Evolutionary conservation across 495 filamentous ascomycete genomes (phyloP).

Genomic region (Xylaria sp.): DNA sequence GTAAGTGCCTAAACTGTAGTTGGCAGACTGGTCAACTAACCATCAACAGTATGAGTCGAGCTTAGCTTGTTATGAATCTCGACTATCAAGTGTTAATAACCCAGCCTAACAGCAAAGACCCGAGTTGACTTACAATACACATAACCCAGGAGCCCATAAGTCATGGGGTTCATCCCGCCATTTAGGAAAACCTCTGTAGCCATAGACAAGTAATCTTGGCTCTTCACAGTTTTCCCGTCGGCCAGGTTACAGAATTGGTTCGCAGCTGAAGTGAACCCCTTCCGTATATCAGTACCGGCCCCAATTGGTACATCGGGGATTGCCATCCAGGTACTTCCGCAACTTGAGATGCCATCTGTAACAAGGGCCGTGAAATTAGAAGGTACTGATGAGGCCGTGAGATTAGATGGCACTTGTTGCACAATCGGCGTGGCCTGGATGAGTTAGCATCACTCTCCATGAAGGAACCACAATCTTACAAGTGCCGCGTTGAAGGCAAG

Average conservation of each 20-base stretch:
- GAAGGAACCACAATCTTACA: conserved; percentile 17
- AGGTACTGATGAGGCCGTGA: not conserved
- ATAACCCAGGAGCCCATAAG: conserved; percentile 38
- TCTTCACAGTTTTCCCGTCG: conserved; percentile 35
- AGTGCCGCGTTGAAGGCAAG: conserved; percentile 13
- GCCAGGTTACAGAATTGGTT: conserved; percentile 36
- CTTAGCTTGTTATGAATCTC: conserved; percentile 42
- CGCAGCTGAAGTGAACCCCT: conserved; percentile 37
- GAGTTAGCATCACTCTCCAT: conserved; percentile 5
- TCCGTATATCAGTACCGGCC: conserved; percentile 36
- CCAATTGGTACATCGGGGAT: conserved; percentile 38
- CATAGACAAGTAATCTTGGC: conserved; percentile 39
- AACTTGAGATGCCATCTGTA: conserved; percentile 42
- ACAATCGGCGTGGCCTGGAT: conserved; percentile 16
- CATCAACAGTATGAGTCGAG: conserved; percentile 38
- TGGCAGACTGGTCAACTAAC: conserved; percentile 27
- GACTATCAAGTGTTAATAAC: conserved; percentile 27
- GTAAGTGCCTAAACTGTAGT: conserved; percentile 23
- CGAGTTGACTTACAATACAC: conserved; percentile 37
- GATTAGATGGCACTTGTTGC: not conserved
- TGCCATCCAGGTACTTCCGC: conserved; percentile 38
- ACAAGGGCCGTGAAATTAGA: conserved; percentile 1
- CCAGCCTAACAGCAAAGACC: not conserved
- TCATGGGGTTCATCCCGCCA: conserved; percentile 33
- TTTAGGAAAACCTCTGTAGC: conserved; percentile 42